Conservation (phyloP, 2,329 filamentous ascomycete species). For the Aurifilum marmelostoma region DNA sequence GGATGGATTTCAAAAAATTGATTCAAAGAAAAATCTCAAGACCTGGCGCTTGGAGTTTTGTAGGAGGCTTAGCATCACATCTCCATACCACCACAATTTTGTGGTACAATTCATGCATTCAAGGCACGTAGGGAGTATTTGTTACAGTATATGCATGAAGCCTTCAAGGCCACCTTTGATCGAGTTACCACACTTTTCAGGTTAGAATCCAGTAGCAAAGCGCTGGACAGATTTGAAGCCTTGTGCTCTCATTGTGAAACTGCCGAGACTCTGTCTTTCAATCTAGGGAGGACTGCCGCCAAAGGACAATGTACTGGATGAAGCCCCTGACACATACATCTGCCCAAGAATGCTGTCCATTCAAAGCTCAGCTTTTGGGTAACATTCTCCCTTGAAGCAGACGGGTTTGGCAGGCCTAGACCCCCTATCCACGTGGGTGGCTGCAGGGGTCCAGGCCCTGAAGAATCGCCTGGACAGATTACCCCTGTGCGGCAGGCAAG, state of each 20-base stretch:
- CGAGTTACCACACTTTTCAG: neutral
- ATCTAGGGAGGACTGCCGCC: neutral
- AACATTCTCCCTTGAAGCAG: neutral
- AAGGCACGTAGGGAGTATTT: constrained; percentile 6
- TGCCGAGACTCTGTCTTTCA: neutral
- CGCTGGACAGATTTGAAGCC: neutral
- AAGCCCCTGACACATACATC: neutral
- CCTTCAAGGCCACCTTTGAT: neutral
- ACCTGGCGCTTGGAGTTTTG: neutral
- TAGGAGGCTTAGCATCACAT: neutral
- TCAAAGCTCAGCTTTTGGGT: neutral
- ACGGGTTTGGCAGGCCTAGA: neutral
- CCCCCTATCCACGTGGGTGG: neutral
- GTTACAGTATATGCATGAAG: constrained; percentile 4
- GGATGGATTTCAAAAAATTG: neutral
- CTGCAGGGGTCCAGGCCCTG: neutral
- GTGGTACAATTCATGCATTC: neutral
- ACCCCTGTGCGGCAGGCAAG: neutral
- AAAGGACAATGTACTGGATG: neutral
- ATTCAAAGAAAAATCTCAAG: neutral
- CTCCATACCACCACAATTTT: neutral
- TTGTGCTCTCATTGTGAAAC: neutral
- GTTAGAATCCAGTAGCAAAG: neutral
- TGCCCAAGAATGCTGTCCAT: neutral
- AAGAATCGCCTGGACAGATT: neutral